phyloP scores from a whole-genome alignment of 192 early-diverging fungal species.

The Powellomyces hirtus region DNA sequence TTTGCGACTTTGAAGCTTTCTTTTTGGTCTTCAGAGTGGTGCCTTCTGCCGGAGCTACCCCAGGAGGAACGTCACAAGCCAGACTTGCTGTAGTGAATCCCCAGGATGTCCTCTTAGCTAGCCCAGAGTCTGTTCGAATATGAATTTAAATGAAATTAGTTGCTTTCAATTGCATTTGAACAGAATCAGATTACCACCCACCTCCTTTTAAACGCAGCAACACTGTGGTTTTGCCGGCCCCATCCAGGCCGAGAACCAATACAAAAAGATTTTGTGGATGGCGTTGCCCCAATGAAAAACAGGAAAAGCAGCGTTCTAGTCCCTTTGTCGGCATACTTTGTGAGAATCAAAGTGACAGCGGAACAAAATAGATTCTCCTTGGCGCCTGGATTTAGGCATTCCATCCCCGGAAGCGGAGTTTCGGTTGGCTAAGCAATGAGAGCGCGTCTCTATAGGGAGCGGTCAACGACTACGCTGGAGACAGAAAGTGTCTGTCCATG shows the following conservation, averaged over 20 bases:
- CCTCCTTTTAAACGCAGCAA: constrained; percentile 24
- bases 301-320: too few relatives aligned
- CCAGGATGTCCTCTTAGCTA: constrained; percentile 8
- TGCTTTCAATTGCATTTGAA: not conserved
- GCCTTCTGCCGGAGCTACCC: not conserved
- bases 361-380: too few relatives aligned
- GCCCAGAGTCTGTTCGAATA: not conserved
- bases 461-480: too few relatives aligned
- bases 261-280: constrained; percentile 7
- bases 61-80: not conserved
- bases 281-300: too few relatives aligned
- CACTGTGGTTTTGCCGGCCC: constrained; percentile 30
- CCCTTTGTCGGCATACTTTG: too few relatives aligned
- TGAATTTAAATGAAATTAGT: not conserved
- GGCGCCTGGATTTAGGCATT: too few relatives aligned
- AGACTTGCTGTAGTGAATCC: constrained; percentile 25
- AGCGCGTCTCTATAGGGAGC: too few relatives aligned
- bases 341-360: too few relatives aligned
- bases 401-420: too few relatives aligned
- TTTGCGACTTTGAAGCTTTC: not conserved
- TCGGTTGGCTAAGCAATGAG: too few relatives aligned
- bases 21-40: not conserved
- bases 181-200: not conserved
- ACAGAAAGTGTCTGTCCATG: too few relatives aligned
- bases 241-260: constrained; percentile 25